Percentiles rank a stretch among this genome's conserved stretches.
These are phyloP conservation scores for Lunularia cruciata DNA, from an alignment of 225 moss, liverwort and hornwort genomes.

Conservation along the genomic window DNA sequence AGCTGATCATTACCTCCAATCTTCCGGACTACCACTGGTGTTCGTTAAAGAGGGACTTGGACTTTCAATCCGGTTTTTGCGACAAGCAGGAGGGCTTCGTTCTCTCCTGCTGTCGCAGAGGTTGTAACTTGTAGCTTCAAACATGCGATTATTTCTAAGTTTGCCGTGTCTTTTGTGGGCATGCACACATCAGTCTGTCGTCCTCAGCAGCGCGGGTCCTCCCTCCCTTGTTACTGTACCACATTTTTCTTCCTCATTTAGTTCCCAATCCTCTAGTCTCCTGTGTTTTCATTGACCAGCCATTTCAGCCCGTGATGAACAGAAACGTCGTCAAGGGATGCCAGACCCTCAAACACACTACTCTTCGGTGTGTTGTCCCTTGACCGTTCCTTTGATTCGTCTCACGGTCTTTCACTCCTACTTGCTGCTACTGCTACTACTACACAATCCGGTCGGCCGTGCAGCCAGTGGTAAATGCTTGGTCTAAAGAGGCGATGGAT, in stretches of 20 bases:
- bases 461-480: neutral
- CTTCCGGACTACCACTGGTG: too few species aligned
- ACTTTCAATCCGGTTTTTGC: neutral
- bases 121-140: neutral
- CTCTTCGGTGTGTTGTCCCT: neutral
- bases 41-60: too few species aligned
- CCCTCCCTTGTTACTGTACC: too few species aligned
- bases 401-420: neutral
- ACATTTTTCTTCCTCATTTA: too few species aligned
- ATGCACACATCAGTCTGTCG: neutral
- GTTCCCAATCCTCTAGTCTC: too few species aligned
- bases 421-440: neutral
- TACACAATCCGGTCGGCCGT: constrained; percentile 14
- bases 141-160: neutral
- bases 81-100: neutral
- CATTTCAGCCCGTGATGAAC: too few species aligned
- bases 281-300: too few species aligned
- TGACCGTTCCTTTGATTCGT: neutral
- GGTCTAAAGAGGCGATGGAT: neutral
- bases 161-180: constrained; percentile 5
- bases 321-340: too few species aligned
- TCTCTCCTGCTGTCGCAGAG: neutral
- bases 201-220: too few species aligned
- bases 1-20: too few species aligned
- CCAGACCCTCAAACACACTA: neutral